Evolutionary conservation across 106 monocot genomes (phyloP), one percentile per base, ranked within the genome.

Genomic region (Allium fistulosum): DNA sequence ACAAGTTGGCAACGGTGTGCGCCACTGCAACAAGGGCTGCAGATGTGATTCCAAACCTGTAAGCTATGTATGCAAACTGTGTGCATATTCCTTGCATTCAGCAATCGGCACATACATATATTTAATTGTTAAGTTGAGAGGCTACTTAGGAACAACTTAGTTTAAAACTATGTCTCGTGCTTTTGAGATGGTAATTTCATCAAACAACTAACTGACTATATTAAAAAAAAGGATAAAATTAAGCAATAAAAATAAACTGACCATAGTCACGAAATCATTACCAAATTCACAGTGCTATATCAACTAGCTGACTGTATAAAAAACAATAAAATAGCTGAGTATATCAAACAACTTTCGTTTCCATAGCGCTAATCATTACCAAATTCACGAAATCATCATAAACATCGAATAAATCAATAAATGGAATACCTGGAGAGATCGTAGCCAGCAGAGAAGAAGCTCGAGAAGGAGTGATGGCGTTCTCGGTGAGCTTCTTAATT

Each of bases 71-170:
- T 22, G 22, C 22, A 22, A 22, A 22, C 72, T 56, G 53, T 77
- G 76, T 9, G 87, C 80, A 8, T 87, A 90, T 61, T 78, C 78
- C 47, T 81, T 87, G 77, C 94, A 94, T 73, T 90, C 87, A 48
- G 85, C 81, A 47, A 94, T 68, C 11, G 83, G 74, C 46, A 90
- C 46, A 48, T 66, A 74, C 73, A 87, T 48, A 69, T 87, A 74
- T 74, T 67, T 87, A 22, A 22, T 22, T 22, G 22, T 22, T 22
- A 22, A 22, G 22, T 62, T 62, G 3, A 62, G 10, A 4, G 4
- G 7, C 0, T 15, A 59, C 22, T 22, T 0, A 10, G 22, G 22
- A 22, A 22, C 22, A 22, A 59, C 6, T 59, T 7, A 13, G 22
- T 59, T 22, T 59, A 15, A 22, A 22, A 22, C 22, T 22, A 22